Conservation (phyloP, 306 rosid genomes). For the Quercus wislizeni region DNA sequence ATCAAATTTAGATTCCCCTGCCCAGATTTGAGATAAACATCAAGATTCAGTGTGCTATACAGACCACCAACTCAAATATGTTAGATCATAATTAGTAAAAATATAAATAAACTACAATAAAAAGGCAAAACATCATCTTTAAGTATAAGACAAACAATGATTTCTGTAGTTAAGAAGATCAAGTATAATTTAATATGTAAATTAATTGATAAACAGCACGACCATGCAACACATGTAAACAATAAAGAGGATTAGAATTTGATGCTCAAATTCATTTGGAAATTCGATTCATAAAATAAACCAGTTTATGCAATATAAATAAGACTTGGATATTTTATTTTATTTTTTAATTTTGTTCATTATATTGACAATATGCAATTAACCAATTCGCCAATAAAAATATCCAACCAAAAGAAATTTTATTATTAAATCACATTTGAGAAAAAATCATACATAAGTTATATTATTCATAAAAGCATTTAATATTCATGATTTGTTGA, state of each 20-base stretch:
- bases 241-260: constrained; percentile 1
- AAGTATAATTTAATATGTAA: too few species aligned
- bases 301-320: neutral
- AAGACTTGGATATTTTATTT: neutral
- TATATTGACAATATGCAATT: constrained; percentile 4
- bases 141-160: neutral
- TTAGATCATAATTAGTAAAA: neutral
- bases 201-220: too few species aligned
- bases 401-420: neutral
- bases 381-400: neutral
- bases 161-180: too few species aligned
- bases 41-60: constrained; percentile 7
- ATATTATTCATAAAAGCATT: neutral
- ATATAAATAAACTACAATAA: neutral
- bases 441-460: neutral
- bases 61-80: constrained; percentile 19
- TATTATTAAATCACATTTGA: neutral
- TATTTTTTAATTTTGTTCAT: neutral
- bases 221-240: neutral
- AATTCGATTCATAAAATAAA: neutral
- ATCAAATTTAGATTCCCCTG: constrained; percentile 96
- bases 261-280: neutral
- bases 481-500: neutral
- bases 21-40: constrained; percentile 28
- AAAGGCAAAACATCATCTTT: neutral